Base-by-base conservation (phyloP, 1,139 yeast genomes). In the Debaryomyces psychrophilus region DNA sequence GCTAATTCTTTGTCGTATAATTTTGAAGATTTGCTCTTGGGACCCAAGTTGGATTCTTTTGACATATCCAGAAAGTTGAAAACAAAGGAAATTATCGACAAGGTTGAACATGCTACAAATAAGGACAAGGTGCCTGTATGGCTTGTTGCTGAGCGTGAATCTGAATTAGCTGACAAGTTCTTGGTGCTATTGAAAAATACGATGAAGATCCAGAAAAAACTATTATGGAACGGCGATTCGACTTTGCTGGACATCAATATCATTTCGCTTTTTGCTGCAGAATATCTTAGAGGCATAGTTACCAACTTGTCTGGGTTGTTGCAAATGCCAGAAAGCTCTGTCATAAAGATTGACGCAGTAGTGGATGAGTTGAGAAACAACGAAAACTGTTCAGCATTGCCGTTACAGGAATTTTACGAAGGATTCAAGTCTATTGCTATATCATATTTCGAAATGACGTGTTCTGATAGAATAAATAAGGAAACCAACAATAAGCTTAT, bases 101-200 rank as follows among this genome's bases (percentile, higher is more conserved):
- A 34, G 14, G 36, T 31, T 17, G 44, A 41, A 14, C 17, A 12
- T 31, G 39, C 11, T 22, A 31, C 25, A 3, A 18, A 15, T 20
- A 37, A 36, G 20, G 39, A 41, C 12, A 41, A 31, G 25, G 26
- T 23, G 1, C 31, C 42, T 22, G 20, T 22, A 15, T 31, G 36
- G 27, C 27, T 36, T 27, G 36, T 42, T 18, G 36, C 44, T 3
- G 41, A 36, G 25, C 27, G 45, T 20, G 58, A 60, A 40, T 43
- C 44, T 5, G 59, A 54, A 5, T 49, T 65, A 31, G 50, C 52
- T 8, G 44, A 52, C 23, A 52, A 52, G 36, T 56, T 65, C 25
- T 54, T 54, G 31, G 25, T 45, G 5, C 41, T 63, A 6, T 53
- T 65, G 26, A 47, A 52, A 17, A 53, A 54, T 31, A 50, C 61